Conservation (phyloP, 2,329 filamentous ascomycete species). For the Colletotrichum shisoi region DNA sequence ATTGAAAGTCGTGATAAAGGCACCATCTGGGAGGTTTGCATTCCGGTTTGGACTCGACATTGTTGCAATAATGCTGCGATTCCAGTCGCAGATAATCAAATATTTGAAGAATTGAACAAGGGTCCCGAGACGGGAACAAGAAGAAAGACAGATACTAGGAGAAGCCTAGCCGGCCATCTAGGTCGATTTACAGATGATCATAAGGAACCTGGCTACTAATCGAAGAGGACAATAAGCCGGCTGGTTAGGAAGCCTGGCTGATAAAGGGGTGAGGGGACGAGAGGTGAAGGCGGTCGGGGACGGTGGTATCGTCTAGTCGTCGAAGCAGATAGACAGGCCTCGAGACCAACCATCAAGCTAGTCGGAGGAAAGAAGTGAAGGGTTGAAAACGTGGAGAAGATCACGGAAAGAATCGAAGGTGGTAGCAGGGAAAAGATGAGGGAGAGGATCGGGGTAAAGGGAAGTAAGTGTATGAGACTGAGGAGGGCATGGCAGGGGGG, state of each 20-base stretch:
- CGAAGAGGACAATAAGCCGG: conserved; percentile 25
- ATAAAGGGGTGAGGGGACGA: conserved; percentile 9
- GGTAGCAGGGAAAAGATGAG: conserved; percentile 15
- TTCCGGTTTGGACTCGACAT: conserved; percentile 53
- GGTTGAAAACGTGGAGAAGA: conserved; percentile 8
- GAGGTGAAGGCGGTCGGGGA: background rate
- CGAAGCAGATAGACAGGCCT: background rate
- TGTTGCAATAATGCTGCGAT: conserved; percentile 50
- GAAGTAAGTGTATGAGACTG: conserved; percentile 22
- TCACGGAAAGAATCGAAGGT: conserved; percentile 22
- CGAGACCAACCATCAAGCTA: conserved; percentile 9
- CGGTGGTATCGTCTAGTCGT: conserved; percentile 11
- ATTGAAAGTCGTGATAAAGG: conserved; percentile 59
- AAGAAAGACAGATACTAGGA: conserved; percentile 44
- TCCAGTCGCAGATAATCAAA: conserved; percentile 53
- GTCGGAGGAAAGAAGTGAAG: conserved; percentile 3
- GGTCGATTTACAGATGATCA: conserved; percentile 32
- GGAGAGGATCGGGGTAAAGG: conserved; percentile 16
- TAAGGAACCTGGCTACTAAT: conserved; percentile 23
- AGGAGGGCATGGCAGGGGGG: conserved; percentile 13
- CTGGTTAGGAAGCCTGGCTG: background rate
- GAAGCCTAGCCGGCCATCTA: conserved; percentile 39
- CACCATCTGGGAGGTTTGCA: conserved; percentile 53
- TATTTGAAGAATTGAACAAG: conserved; percentile 31
- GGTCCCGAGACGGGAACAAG: conserved; percentile 31